Conservation (phyloP, 106 monocot genomes). For the Allium cepa region DNA sequence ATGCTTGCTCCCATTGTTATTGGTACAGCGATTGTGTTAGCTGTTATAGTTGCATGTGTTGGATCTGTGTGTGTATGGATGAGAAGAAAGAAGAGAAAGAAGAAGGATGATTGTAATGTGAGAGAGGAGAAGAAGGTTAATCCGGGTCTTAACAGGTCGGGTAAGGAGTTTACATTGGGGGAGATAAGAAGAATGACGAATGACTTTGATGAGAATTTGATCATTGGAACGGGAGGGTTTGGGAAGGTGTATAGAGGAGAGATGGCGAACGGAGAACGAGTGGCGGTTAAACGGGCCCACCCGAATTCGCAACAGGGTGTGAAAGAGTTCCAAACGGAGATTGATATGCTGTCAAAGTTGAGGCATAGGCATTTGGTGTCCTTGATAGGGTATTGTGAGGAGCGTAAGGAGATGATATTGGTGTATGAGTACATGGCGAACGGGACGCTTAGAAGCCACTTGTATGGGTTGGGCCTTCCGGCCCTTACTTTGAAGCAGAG, state of each 20-base stretch:
- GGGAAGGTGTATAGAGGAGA: slow-evolving; percentile 78
- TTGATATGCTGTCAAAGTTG: slow-evolving; percentile 66
- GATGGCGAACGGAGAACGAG: slow-evolving; percentile 21
- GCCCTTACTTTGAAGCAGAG: slow-evolving; percentile 62
- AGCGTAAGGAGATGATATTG: slow-evolving; percentile 73
- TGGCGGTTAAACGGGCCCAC: slow-evolving; percentile 64
- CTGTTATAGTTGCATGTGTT: slow-evolving; percentile 6
- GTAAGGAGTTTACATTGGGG: slow-evolving; percentile 35
- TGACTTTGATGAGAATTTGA: slow-evolving; percentile 60
- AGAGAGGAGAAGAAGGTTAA: not conserved
- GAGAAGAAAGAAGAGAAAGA: slow-evolving; percentile 20
- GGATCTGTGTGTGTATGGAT: slow-evolving; percentile 8
- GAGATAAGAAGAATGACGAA: slow-evolving; percentile 58
- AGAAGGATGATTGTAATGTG: not conserved
- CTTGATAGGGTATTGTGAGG: slow-evolving; percentile 82
- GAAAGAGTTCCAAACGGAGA: slow-evolving; percentile 74
- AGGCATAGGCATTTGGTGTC: slow-evolving; percentile 73
- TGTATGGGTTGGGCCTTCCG: slow-evolving; percentile 45
- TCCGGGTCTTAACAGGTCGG: slow-evolving; percentile 19
- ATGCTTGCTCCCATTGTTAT: slow-evolving; percentile 18
- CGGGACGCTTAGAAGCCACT: slow-evolving; percentile 69
- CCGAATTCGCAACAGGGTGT: slow-evolving; percentile 57
- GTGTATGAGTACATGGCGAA: slow-evolving; percentile 89
- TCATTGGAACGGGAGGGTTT: slow-evolving; percentile 72
- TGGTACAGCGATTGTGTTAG: slow-evolving; percentile 11